These are phyloP conservation scores for Begonia peltatifolia DNA, from an alignment of 306 rosid species.

Conservation along the genomic window DNA sequence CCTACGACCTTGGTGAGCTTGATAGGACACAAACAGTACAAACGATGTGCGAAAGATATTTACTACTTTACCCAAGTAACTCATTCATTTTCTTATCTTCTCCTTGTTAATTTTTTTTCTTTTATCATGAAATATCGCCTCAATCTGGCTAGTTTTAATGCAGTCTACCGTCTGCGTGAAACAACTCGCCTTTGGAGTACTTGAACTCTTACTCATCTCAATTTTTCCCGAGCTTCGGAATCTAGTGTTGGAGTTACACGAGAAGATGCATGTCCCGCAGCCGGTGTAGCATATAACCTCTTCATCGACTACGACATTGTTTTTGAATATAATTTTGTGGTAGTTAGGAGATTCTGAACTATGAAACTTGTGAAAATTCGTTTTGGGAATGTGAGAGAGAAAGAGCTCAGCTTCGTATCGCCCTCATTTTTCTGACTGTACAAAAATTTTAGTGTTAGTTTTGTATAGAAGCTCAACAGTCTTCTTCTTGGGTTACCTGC, in stretches of 20 bases:
- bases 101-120: conserved; percentile 4
- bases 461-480: too few species aligned
- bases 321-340: too few species aligned
- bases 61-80: conserved; percentile 87
- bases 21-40: conserved; percentile 77
- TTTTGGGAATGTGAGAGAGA: too few species aligned
- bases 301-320: too few species aligned
- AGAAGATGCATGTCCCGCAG: conserved; percentile 24
- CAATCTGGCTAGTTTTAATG: not conserved
- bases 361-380: too few species aligned
- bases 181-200: conserved; percentile 70
- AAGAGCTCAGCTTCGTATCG: too few species aligned
- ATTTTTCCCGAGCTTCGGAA: conserved; percentile 75
- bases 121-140: conserved; percentile 1
- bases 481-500: too few species aligned
- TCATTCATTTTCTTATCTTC: conserved; percentile 5
- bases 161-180: conserved; percentile 76
- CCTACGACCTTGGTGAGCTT: conserved; percentile 82
- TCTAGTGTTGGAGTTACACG: conserved; percentile 50
- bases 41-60: conserved; percentile 80
- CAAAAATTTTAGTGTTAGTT: too few species aligned
- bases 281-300: conserved; percentile 21
- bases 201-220: conserved; percentile 58
- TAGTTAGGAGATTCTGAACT: too few species aligned
- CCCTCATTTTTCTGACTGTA: too few species aligned